phyloP scores from a whole-genome alignment of 2,329 filamentous ascomycete genomes.

The Curvularia eragrostidis region DNA sequence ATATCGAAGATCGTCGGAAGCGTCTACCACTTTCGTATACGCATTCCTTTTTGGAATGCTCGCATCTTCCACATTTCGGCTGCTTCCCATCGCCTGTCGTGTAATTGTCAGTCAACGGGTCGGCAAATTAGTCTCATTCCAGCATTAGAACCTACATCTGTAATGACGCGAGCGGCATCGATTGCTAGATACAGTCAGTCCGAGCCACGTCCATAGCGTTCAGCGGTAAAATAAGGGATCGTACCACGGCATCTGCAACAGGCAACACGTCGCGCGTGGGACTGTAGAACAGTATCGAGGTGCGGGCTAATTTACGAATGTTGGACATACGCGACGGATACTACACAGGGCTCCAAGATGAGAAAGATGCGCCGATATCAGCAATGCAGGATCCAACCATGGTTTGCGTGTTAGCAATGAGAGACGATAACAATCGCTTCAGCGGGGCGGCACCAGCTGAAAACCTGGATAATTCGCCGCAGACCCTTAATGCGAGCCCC shows the following conservation, averaged over 20 bases:
- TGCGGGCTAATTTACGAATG: constrained; percentile 24
- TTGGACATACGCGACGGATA: constrained; percentile 16
- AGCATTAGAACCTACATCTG: constrained; percentile 36
- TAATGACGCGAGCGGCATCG: constrained; percentile 50
- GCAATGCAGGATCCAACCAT: constrained; percentile 20
- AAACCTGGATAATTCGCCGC: constrained; percentile 17
- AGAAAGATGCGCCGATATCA: constrained; percentile 25
- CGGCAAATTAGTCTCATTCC: background rate
- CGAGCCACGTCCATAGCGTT: constrained; percentile 9
- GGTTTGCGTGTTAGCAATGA: constrained; percentile 28
- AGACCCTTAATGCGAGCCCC: constrained; percentile 24
- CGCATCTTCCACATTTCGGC: constrained; percentile 44
- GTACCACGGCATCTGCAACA: constrained; percentile 46
- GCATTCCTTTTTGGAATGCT: constrained; percentile 43
- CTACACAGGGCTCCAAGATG: constrained; percentile 9
- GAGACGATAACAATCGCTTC: constrained; percentile 3
- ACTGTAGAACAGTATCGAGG: constrained; percentile 7
- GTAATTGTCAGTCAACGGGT: constrained; percentile 19
- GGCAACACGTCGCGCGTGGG: constrained; percentile 5
- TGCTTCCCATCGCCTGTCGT: constrained; percentile 45
- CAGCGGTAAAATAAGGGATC: background rate
- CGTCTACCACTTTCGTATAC: constrained; percentile 46
- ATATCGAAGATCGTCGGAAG: constrained; percentile 46
- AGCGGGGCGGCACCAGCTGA: background rate
- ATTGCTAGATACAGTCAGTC: constrained; percentile 36